Base-by-base conservation (phyloP, 2,329 filamentous ascomycete species). In the Penicillium brevicompactum region DNA sequence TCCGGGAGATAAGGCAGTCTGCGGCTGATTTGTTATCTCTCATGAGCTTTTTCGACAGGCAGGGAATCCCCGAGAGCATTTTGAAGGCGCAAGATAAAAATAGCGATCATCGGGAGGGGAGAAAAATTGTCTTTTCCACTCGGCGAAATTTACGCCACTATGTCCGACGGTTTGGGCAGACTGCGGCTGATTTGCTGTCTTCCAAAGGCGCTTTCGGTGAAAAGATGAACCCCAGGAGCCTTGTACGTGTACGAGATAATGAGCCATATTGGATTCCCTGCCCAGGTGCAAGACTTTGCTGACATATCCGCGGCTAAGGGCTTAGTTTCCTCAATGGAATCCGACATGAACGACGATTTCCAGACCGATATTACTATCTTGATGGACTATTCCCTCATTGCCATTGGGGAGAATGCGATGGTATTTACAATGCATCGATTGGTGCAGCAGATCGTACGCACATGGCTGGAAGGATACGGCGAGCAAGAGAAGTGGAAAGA, bases 101-200 rank as follows among this genome's bases (percentile, higher is more conserved):
- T 5, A 44, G 3, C 30, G 9, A 44, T 11, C 22, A 16, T 27
- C 32, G 14, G 30, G 30, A 10, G 10, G 10, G 3, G 30, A 31
- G 8, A 13, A 22, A 18, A 18, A 18, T 18, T 1, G 18, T 71
- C 24, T 13, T 68, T 5, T 37, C 55, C 11, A 73, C 70, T 2
- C 72, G 67, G 71, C 63, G 67, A 49, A 67, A 72, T 21, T 70
- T 69, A 1, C 73, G 72, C 49, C 61, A 71, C 14, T 44, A 64
- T 16, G 67, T 73, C 27, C 58, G 49, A 2, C 11, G 61, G 49
- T 55, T 24, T 14, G 57, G 57, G 38, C 64, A 51, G 24, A 56
- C 58, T 6, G 68, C 70, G 10, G 60, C 64, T 18, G 56, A 68
- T n/a, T 49, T 68, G 6, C 51, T 70, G 9, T 67, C 64, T 5